Percentiles rank a stretch among this genome's conserved stretches.
Conservation (phyloP, 371 early-diverging fungal genomes). For the Mucor circinelloides region DNA sequence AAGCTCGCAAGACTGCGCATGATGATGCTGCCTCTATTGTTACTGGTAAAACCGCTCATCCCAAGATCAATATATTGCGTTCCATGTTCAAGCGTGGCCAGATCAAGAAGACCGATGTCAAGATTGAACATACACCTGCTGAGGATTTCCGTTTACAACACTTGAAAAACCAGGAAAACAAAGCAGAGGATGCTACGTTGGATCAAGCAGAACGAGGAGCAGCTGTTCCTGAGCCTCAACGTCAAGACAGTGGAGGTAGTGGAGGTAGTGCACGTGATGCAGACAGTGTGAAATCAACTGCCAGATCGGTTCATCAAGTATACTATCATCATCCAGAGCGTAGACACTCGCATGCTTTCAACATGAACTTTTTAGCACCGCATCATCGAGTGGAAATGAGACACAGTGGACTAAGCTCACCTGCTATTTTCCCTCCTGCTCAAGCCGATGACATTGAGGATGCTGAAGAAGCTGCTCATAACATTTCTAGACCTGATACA, state of each 20-base stretch:
- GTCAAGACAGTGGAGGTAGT: background rate
- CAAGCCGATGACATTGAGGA: background rate
- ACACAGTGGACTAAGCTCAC: background rate
- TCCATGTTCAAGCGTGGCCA: conserved; percentile 9
- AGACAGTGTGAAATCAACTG: background rate
- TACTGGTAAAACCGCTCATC: background rate
- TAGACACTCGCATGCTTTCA: background rate
- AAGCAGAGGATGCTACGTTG: background rate
- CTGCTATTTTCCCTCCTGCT: conserved; percentile 1
- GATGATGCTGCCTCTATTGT: conserved; percentile 17
- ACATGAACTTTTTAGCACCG: background rate
- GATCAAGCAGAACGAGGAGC: conserved; percentile 7
- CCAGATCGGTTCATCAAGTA: conserved; percentile 3
- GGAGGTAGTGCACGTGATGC: background rate
- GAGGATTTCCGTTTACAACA: conserved; percentile 2
- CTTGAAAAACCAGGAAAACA: background rate
- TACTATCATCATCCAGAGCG: conserved; percentile 29
- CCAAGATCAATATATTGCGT: background rate
- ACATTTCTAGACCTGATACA: conserved; percentile 7
- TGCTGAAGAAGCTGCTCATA: background rate
- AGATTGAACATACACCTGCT: background rate
- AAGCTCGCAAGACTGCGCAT: conserved; percentile 12
- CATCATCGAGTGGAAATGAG: background rate
- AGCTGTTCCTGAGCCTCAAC: background rate
- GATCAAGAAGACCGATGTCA: background rate